A percentile compares a stretch with the other conserved stretches of the same genome.
These are phyloP conservation scores for Botryotinia calthae DNA, from an alignment of 2,329 filamentous ascomycete genomes.

Conservation along the genomic window DNA sequence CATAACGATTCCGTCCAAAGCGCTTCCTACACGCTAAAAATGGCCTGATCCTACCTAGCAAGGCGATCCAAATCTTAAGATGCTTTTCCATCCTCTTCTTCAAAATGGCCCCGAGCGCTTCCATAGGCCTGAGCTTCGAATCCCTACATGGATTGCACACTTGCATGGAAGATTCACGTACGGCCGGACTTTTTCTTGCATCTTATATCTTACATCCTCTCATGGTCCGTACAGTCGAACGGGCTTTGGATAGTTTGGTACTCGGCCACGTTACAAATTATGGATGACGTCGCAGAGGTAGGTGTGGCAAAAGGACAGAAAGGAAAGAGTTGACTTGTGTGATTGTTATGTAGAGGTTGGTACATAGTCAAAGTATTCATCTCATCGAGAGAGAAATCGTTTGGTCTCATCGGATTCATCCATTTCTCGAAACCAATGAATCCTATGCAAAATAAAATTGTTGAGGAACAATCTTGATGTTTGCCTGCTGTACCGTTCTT, in stretches of 20 bases:
- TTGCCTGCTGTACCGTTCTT: background rate
- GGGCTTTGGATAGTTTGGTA: background rate
- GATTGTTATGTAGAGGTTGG: background rate
- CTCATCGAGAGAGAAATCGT: no score
- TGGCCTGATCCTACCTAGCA: background rate
- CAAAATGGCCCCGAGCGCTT: background rate
- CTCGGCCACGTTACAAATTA: background rate
- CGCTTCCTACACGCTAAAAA: background rate
- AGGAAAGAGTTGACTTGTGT: background rate
- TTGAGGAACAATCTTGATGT: background rate
- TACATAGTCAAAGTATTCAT: background rate
- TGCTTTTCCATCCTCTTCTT: background rate
- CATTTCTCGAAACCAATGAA: background rate
- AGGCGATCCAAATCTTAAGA: background rate
- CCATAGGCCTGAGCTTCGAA: background rate
- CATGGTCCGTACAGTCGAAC: background rate
- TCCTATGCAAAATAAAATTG: background rate
- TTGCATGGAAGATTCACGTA: background rate
- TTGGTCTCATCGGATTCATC: background rate
- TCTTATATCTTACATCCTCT: background rate
- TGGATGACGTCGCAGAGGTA: background rate
- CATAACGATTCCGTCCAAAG: background rate
- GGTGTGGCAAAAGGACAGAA: background rate
- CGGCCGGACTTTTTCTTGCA: background rate
- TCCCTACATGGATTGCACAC: slow-evolving; percentile 6